Evolutionary conservation across 2,329 filamentous ascomycete species (phyloP).

Genomic region (Xylariaceae sp.): DNA sequence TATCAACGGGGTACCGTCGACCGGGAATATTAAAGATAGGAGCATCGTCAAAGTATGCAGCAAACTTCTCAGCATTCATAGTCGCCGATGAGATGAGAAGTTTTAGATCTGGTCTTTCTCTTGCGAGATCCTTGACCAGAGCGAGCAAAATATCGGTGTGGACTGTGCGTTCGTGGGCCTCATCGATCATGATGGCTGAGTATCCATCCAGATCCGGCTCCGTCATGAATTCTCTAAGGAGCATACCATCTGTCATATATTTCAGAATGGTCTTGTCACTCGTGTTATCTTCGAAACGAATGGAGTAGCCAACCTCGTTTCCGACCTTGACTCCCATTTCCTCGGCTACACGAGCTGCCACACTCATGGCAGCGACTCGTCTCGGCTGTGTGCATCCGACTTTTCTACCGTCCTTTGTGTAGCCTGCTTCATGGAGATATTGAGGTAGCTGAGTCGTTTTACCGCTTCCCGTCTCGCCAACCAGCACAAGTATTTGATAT

Average conservation of each 20-base stretch:
- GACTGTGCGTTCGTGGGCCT: slow-evolving; percentile 91
- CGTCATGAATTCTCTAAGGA: slow-evolving; percentile 83
- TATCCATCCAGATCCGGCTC: slow-evolving; percentile 81
- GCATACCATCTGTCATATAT: slow-evolving; percentile 97
- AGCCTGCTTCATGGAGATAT: slow-evolving; percentile 88
- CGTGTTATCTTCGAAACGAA: slow-evolving; percentile 90
- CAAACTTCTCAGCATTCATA: slow-evolving; percentile 90
- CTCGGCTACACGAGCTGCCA: slow-evolving; percentile 91
- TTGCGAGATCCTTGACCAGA: slow-evolving; percentile 81
- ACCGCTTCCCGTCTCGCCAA: slow-evolving; percentile 90
- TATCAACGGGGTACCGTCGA: slow-evolving; percentile 81
- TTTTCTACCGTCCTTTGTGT: slow-evolving; percentile 77
- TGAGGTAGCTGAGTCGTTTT: slow-evolving; percentile 96
- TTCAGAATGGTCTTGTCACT: slow-evolving; percentile 88
- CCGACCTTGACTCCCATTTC: slow-evolving; percentile 89
- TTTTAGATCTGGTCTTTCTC: slow-evolving; percentile 79
- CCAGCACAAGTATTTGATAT: slow-evolving; percentile 84
- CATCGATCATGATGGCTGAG: slow-evolving; percentile 90
- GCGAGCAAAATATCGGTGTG: slow-evolving; percentile 87
- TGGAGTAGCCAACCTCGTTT: slow-evolving; percentile 88
- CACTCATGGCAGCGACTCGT: slow-evolving; percentile 94
- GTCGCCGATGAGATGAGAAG: slow-evolving; percentile 91
- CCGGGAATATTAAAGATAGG: slow-evolving; percentile 96
- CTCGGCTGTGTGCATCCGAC: slow-evolving; percentile 92
- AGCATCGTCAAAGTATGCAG: slow-evolving; percentile 84